phyloP scores from a whole-genome alignment of 2,329 filamentous ascomycete species.

The Aspergillus fischeri region DNA sequence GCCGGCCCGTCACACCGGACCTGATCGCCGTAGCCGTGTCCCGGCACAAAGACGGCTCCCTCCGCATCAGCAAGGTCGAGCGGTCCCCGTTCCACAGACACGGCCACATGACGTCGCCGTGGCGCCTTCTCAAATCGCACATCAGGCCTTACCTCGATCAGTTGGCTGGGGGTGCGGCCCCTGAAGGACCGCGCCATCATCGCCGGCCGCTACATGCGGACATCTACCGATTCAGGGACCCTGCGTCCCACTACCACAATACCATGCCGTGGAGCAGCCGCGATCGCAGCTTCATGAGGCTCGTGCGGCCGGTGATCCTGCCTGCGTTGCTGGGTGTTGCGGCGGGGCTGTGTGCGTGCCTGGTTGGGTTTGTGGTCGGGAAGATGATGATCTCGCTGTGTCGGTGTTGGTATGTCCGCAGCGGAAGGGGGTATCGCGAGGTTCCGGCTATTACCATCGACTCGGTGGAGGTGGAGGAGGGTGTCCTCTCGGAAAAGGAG shows the following conservation, averaged over 20 bases:
- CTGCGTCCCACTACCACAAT: slow-evolving; percentile 12
- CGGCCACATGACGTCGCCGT: neutral
- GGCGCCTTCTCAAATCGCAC: neutral
- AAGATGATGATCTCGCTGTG: slow-evolving; percentile 12
- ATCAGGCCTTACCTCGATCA: neutral
- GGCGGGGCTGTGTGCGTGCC: slow-evolving; percentile 34
- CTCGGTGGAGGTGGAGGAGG: slow-evolving; percentile 10
- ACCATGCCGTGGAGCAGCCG: slow-evolving; percentile 19
- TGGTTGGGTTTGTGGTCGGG: slow-evolving; percentile 37
- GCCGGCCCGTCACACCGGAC: slow-evolving; percentile 22
- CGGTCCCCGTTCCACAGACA: slow-evolving; percentile 15
- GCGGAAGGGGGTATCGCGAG: slow-evolving; percentile 4
- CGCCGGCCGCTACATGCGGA: slow-evolving; percentile 15
- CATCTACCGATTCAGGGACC: slow-evolving; percentile 11
- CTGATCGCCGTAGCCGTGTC: slow-evolving; percentile 28
- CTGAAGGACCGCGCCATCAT: slow-evolving; percentile 2
- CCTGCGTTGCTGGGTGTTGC: slow-evolving; percentile 36
- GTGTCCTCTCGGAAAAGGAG: slow-evolving; percentile 14
- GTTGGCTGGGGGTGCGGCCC: neutral
- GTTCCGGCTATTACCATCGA: neutral
- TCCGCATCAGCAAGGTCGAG: slow-evolving; percentile 25
- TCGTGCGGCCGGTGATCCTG: slow-evolving; percentile 35
- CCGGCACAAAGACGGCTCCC: slow-evolving; percentile 18
- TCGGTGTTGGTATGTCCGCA: slow-evolving; percentile 8
- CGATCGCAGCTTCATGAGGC: slow-evolving; percentile 21